Conservation (phyloP, 192 early-diverging fungal species). For the Gaertneriomyces sp. region DNA sequence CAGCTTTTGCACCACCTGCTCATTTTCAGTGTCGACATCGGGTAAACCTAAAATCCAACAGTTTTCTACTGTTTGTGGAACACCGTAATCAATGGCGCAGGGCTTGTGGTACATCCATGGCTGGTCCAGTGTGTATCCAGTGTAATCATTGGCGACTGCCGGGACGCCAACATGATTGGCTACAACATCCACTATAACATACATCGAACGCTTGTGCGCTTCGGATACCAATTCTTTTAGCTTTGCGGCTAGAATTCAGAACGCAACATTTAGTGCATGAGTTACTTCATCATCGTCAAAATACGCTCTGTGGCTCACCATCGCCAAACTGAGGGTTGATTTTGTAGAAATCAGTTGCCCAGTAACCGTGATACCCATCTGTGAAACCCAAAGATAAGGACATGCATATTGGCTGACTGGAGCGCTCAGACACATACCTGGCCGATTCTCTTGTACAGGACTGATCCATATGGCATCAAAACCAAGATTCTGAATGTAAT, state of each 20-base stretch:
- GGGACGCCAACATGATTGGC: constrained; percentile 36
- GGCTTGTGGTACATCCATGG: too few species aligned
- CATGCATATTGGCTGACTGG: neutral
- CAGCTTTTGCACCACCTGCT: constrained; percentile 21
- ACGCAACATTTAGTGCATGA: too few species aligned
- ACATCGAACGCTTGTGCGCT: constrained; percentile 31
- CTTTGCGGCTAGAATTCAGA: constrained; percentile 5
- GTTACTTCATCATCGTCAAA: too few species aligned
- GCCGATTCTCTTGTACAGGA: constrained; percentile 22
- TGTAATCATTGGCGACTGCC: too few species aligned
- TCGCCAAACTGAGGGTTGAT: constrained; percentile 48
- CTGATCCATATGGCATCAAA: constrained; percentile 46
- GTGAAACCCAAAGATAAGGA: constrained; percentile 7
- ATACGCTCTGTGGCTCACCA: neutral
- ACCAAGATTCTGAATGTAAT: constrained; percentile 49
- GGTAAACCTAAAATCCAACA: constrained; percentile 2
- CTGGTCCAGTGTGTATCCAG: too few species aligned
- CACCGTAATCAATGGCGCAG: too few species aligned
- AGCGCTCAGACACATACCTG: neutral
- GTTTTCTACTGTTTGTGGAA: too few species aligned
- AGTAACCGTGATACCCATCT: constrained; percentile 46
- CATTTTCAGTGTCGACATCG: constrained; percentile 45
- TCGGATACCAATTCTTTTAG: constrained; percentile 31
- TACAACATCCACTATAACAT: constrained; percentile 46
- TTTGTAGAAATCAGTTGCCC: constrained; percentile 37